Evolutionary conservation across 2,329 filamentous ascomycete species (phyloP), one percentile per base, ranked within the genome.

Genomic region (Pseudocercospora cruenta): DNA sequence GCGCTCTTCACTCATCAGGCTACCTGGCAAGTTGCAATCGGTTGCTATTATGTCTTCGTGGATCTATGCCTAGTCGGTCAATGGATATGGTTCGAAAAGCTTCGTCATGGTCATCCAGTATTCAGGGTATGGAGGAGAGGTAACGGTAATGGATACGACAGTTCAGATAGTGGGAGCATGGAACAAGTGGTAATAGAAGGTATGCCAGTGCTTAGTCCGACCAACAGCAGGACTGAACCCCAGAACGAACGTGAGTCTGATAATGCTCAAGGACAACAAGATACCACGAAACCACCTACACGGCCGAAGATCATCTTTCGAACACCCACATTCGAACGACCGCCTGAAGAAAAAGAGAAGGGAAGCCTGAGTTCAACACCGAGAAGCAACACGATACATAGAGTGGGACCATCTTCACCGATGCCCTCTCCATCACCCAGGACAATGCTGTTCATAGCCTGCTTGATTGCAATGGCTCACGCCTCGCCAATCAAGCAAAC

Each of bases 1-100:
- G 88, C 86, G 2, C 68, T 90, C 10, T 85, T 90, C 72, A 89
- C 88, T 6, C 80, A 84, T 22, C 88, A 91, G 74, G 88, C 88
- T 21, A 81, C 81, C 58, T 91, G 89, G 86, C 88, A 91, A 79
- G 82, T 90, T 47, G 83, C 88, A 8, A 83, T 90, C 58, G 88
- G 88, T 1, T 80, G 78, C 22, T 91, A 91, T 77, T 91, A 91
- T 74, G 87, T 89, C 58, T 84, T 85, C 26, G 88, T 91, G 2
- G 88, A 91, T 75, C 78, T 88, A 31, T 82, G 85, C 39, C 79
- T 91, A 28, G 86, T 89, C 7, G 79, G 81, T 39, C 88, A 91
- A 77, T 90, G 87, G 80, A 79, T 88, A 43, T 90, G 88, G 87
- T 91, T 90, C 72, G 87, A 87, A 59, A 80, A 85, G 66, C 74